These are phyloP conservation scores for Isoetes taiwanensis DNA, from an alignment of 75 land plant species.

Conservation along the genomic window DNA sequence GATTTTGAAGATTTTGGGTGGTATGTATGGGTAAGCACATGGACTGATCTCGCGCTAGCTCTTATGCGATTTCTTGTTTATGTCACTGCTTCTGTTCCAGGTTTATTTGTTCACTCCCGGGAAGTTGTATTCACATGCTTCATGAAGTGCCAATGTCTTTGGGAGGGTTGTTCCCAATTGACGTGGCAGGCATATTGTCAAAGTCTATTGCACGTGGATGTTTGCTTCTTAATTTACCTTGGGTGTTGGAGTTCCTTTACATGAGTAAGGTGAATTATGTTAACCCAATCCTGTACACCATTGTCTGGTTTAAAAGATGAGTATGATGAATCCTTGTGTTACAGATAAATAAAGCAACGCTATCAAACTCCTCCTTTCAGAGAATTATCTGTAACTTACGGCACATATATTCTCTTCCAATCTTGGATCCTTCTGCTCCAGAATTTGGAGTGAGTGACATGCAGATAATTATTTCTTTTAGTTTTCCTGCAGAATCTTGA, in stretches of 20 bases:
- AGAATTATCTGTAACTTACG: conserved; percentile 11
- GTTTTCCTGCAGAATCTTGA: not conserved
- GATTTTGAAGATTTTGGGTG: conserved; percentile 21
- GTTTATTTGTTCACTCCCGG: conserved; percentile 25
- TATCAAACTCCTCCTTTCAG: conserved; percentile 16
- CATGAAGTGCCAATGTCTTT: too few species aligned
- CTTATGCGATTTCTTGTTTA: not conserved
- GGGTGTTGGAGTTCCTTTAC: conserved; percentile 29
- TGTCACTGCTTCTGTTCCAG: conserved; percentile 10
- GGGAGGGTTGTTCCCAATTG: too few species aligned
- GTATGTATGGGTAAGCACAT: conserved; percentile 22
- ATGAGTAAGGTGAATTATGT: conserved; percentile 15
- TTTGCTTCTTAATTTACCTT: conserved; percentile 27
- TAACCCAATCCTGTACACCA: not conserved
- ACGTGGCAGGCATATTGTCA: conserved; percentile 15
- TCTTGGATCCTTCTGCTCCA: conserved; percentile 18
- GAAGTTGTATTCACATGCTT: conserved; percentile 12
- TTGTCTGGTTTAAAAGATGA: not conserved
- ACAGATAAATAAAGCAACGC: conserved; percentile 19
- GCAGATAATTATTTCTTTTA: not conserved
- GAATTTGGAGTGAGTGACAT: conserved; percentile 24
- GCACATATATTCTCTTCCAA: conserved; percentile 20
- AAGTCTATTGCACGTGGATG: conserved; percentile 18
- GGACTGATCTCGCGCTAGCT: not conserved
- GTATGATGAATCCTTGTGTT: not conserved